phyloP scores from a whole-genome alignment of 108 stramenopile genomes.

The Stephanodiscus triporus region DNA sequence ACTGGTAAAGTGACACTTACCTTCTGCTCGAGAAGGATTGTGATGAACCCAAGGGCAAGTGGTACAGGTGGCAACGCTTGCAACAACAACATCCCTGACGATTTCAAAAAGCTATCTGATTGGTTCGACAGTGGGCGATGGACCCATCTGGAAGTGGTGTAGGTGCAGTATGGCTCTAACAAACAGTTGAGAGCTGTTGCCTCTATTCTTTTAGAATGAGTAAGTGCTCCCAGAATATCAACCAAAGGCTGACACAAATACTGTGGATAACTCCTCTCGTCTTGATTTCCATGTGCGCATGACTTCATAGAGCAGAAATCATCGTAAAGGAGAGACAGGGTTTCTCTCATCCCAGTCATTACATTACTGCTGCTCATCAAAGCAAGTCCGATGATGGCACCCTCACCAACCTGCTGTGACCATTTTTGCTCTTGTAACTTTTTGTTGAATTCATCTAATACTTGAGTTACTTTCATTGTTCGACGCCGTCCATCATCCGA shows the following conservation, averaged over 20 bases:
- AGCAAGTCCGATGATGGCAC: slow-evolving; percentile 63
- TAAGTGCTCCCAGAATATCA: slow-evolving; percentile 67
- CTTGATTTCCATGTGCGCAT: slow-evolving; percentile 5
- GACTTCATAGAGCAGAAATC: slow-evolving; percentile 51
- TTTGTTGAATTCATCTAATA: slow-evolving; percentile 55
- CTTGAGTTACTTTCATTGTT: slow-evolving; percentile 47
- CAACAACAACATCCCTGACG: slow-evolving; percentile 60
- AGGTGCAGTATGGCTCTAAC: slow-evolving; percentile 61
- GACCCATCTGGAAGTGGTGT: slow-evolving; percentile 59
- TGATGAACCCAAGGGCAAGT: slow-evolving; percentile 72
- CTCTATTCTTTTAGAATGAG: slow-evolving; percentile 57
- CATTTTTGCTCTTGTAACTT: slow-evolving; percentile 53
- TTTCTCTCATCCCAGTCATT: slow-evolving; percentile 68
- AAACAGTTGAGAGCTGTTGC: slow-evolving; percentile 48
- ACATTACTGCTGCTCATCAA: slow-evolving; percentile 71
- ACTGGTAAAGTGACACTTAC: slow-evolving; percentile 3
- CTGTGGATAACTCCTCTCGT: neutral
- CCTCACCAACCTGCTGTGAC: slow-evolving; percentile 38
- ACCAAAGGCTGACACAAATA: slow-evolving; percentile 59
- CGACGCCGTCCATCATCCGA: slow-evolving; percentile 33
- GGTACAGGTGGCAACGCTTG: slow-evolving; percentile 77
- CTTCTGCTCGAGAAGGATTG: slow-evolving; percentile 85
- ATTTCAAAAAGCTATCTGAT: slow-evolving; percentile 44
- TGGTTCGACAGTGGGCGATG: slow-evolving; percentile 62
- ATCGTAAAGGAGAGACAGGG: slow-evolving; percentile 55